Conservation (phyloP, 805 yeast genomes). For the Candida piceae region DNA sequence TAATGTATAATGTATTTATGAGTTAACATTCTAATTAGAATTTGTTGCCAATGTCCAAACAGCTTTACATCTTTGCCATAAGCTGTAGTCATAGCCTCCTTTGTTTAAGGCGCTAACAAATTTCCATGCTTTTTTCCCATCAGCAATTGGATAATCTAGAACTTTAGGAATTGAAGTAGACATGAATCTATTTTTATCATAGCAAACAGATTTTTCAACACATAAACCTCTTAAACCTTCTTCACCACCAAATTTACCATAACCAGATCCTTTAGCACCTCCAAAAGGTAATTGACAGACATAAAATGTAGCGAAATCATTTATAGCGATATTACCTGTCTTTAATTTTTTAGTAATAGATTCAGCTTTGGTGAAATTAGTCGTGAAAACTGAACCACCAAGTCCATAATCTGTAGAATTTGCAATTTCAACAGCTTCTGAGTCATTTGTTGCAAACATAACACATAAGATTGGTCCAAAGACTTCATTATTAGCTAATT, state of each 20-base stretch:
- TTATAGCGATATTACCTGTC: constrained; percentile 92
- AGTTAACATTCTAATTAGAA: constrained; percentile 26
- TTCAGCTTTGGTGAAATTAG: constrained; percentile 50
- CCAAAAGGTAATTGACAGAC: constrained; percentile 98
- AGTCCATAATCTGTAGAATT: constrained; percentile 85
- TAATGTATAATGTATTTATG: too few species aligned
- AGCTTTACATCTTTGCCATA: constrained; percentile 63
- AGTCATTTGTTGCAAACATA: constrained; percentile 62
- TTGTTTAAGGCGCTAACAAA: constrained; percentile 77
- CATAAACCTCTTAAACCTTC: constrained; percentile 94
- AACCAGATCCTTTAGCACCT: constrained; percentile 88
- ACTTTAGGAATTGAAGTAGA: constrained; percentile 83
- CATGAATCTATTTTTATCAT: constrained; percentile 73
- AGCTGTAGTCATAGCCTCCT: constrained; percentile 75
- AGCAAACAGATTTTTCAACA: constrained; percentile 79
- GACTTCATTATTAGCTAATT: constrained; percentile 82
- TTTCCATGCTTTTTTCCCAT: constrained; percentile 80
- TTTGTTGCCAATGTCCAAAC: constrained; percentile 49
- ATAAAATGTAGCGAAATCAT: constrained; percentile 95
- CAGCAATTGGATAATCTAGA: constrained; percentile 84
- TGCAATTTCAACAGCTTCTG: constrained; percentile 70
- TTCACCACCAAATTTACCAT: constrained; percentile 96
- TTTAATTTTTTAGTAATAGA: constrained; percentile 58
- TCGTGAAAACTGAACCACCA: constrained; percentile 88
- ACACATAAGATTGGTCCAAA: constrained; percentile 89